These are phyloP conservation scores for Fraxinus nigra DNA, from an alignment of 305 asterid species.

Conservation along the genomic window DNA sequence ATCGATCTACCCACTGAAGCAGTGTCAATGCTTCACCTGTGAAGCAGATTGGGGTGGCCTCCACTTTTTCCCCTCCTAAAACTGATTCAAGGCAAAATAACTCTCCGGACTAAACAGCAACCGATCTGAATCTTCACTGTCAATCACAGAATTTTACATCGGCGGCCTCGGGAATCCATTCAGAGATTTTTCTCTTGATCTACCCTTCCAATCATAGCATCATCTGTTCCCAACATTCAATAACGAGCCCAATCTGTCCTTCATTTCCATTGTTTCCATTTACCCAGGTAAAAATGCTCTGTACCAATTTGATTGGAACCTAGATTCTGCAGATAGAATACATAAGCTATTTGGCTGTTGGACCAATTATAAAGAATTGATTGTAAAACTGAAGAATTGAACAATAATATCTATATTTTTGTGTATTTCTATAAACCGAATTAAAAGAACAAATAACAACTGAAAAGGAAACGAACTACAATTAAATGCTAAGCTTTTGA, in stretches of 20 bases:
- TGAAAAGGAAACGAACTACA: neutral
- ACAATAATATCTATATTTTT: neutral
- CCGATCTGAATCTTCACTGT: neutral
- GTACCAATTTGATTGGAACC: neutral
- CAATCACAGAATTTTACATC: neutral
- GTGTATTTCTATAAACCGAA: neutral
- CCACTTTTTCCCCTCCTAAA: neutral
- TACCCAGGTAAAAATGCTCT: neutral
- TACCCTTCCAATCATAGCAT: neutral
- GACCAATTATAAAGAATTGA: neutral
- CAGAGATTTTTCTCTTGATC: neutral
- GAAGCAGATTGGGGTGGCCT: neutral
- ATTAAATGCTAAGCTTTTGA: neutral
- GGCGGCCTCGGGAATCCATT: neutral
- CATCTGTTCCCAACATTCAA: neutral
- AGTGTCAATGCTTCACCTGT: neutral
- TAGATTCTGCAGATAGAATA: neutral
- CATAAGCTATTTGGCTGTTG: neutral
- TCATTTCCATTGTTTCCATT: neutral
- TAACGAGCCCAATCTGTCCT: neutral
- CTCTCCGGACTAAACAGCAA: neutral
- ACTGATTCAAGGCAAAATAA: neutral
- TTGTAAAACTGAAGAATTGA: neutral
- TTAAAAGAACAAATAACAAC: neutral
- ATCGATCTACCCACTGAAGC: neutral